phyloP scores from a whole-genome alignment of 2,329 filamentous ascomycete species.

The Sporothrix mexicana region DNA sequence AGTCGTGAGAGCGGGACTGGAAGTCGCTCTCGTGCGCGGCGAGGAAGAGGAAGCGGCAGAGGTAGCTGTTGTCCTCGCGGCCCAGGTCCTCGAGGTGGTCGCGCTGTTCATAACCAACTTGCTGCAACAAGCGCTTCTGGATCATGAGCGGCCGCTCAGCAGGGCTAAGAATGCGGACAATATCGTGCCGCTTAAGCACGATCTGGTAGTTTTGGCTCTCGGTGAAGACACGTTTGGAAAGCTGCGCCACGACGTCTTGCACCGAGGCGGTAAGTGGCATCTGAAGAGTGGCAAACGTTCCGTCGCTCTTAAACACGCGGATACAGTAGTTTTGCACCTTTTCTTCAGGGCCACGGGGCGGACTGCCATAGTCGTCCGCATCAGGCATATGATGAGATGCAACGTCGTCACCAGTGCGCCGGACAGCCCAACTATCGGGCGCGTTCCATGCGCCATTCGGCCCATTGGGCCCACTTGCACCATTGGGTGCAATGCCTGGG shows the following conservation, averaged over 20 bases:
- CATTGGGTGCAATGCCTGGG: conserved; percentile 19
- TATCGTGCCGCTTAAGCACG: conserved; percentile 89
- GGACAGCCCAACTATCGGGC: conserved; percentile 95
- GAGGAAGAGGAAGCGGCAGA: conserved; percentile 94
- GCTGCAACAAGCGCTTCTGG: conserved; percentile 87
- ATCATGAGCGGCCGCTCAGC: conserved; percentile 85
- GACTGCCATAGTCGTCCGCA: conserved; percentile 69
- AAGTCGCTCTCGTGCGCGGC: conserved; percentile 86
- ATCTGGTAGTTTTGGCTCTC: conserved; percentile 95
- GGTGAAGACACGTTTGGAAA: conserved; percentile 93
- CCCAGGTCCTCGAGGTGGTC: conserved; percentile 93
- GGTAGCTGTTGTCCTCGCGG: conserved; percentile 94
- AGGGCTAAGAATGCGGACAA: conserved; percentile 78
- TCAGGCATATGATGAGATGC: conserved; percentile 59
- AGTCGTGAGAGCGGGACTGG: conserved; percentile 75
- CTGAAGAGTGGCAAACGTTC: conserved; percentile 91
- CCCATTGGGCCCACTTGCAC: conserved; percentile 36
- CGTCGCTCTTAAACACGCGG: conserved; percentile 91
- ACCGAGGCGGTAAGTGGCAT: conserved; percentile 84
- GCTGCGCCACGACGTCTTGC: conserved; percentile 82
- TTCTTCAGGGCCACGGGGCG: conserved; percentile 70
- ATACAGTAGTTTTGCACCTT: conserved; percentile 84
- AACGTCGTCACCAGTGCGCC: conserved; percentile 71
- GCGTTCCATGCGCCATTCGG: conserved; percentile 79
- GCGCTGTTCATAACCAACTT: conserved; percentile 85